Evolutionary conservation across 257 asterid genomes (phyloP), one percentile per base, ranked within the genome.

Genomic region (Plantago elongata): DNA sequence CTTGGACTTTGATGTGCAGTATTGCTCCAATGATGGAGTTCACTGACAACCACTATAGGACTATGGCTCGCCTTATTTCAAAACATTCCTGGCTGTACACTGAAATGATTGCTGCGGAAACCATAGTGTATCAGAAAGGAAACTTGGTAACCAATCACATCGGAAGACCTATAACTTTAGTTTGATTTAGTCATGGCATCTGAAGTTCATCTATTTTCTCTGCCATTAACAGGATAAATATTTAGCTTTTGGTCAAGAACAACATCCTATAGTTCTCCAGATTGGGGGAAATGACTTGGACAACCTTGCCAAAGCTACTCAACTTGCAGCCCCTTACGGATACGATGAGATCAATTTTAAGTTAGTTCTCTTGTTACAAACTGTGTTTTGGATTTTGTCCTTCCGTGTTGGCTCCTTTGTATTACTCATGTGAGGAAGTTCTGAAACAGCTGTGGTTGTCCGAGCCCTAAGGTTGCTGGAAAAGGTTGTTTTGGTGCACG

Each of bases 81-180:
- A 88, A 86, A 73, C 87, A 74, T 69, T 90, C 96, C 60, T 89
- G 97, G 98, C 80, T 89, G 50, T 92, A 92, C 70, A 81, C 97
- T 1, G 97, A 92, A 83, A 92, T 92, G 98, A 74, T 92, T 77
- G 93, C 98, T 69, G 98, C 98, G 12, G 98, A 92, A 72, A 92
- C 98, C 66, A 88, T 88, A 70, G 90, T 89, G 7, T 78, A 62
- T 75, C 98, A 92, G 77, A 77, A 80, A 72, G 98, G 89, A 59
- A 67, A 89, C 74, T 75, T 92, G 97, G 97, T 92, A 86, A 61
- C 43, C 57, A 61, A 34, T 3, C 7, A 34, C 40, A 34, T 34
- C 0, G 0, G 3, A 7, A 34, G 40, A 34, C 3, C 40, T 34
- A 34, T 34, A 7, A 4, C 0, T 34, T 34, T 34, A 9, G n/a